Percentiles rank a stretch among this genome's conserved stretches.
Evolutionary conservation across 73 alveolate species (phyloP).

Genomic region (Paramecium primaurelia): DNA sequence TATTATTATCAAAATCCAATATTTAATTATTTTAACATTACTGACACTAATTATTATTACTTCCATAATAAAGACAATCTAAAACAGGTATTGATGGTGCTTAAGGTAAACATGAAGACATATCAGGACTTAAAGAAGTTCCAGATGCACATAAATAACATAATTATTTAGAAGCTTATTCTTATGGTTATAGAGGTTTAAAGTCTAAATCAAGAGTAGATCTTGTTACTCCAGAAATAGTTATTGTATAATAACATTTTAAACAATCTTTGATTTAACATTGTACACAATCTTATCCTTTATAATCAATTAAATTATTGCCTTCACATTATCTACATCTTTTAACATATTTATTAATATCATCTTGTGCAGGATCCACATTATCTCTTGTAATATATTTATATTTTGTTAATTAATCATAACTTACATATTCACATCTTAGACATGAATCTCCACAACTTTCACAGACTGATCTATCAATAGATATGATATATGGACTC

Average conservation of each 20-base stretch:
- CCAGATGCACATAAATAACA: background rate
- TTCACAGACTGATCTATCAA: background rate
- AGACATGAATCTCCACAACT: background rate
- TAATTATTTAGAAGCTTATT: background rate
- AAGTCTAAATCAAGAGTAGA: slow-evolving; percentile 28
- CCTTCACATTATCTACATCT: slow-evolving; percentile 8
- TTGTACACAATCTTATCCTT: slow-evolving; percentile 9
- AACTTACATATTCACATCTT: slow-evolving; percentile 6
- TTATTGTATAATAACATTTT: background rate
- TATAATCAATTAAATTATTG: background rate
- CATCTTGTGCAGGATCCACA: background rate
- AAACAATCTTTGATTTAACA: background rate
- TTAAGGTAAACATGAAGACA: background rate
- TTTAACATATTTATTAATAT: background rate
- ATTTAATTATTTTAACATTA: background rate
- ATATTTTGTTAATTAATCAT: background rate
- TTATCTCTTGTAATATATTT: background rate
- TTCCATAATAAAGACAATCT: background rate
- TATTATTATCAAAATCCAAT: background rate
- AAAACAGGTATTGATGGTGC: background rate
- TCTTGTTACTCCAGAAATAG: background rate
- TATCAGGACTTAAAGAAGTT: background rate
- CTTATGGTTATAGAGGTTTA: background rate
- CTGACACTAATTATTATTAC: background rate
- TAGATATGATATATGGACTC: background rate